A percentile compares a stretch with the other conserved stretches of the same genome.
phyloP scores from a whole-genome alignment of 2,329 filamentous ascomycete species.

The Cladosporium sp. region DNA sequence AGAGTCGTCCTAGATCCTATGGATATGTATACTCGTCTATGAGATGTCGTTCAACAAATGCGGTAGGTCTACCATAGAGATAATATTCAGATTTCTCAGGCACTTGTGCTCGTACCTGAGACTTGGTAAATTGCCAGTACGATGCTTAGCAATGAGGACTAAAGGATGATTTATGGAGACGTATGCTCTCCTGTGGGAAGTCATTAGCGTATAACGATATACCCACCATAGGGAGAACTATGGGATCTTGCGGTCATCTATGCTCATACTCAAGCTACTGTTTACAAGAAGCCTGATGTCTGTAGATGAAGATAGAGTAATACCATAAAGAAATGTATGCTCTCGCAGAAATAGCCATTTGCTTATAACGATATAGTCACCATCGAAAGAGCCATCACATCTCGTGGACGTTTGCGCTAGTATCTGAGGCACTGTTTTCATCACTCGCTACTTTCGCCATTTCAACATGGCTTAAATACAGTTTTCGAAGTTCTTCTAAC shows the following conservation, averaged over 20 bases:
- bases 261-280: too few relatives aligned
- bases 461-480: not conserved
- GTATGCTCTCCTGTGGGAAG: not conserved
- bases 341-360: not conserved
- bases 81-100: not conserved
- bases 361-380: not conserved
- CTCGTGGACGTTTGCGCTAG: too few relatives aligned
- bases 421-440: too few relatives aligned
- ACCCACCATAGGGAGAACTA: not conserved
- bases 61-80: not conserved
- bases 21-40: too few relatives aligned
- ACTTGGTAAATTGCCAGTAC: not conserved
- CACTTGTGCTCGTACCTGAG: not conserved
- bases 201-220: not conserved
- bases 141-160: not conserved
- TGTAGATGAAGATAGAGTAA: too few relatives aligned
- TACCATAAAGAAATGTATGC: not conserved
- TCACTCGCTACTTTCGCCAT: not conserved
- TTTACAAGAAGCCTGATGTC: too few relatives aligned
- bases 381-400: not conserved
- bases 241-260: too few relatives aligned
- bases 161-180: too few relatives aligned
- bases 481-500: not conserved
- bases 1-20: too few relatives aligned
- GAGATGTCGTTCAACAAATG: too few relatives aligned